Evolutionary conservation across 768 basidiomycete species (phyloP), one percentile per base, ranked within the genome.

Genomic region (Gautieria morchelliformis): DNA sequence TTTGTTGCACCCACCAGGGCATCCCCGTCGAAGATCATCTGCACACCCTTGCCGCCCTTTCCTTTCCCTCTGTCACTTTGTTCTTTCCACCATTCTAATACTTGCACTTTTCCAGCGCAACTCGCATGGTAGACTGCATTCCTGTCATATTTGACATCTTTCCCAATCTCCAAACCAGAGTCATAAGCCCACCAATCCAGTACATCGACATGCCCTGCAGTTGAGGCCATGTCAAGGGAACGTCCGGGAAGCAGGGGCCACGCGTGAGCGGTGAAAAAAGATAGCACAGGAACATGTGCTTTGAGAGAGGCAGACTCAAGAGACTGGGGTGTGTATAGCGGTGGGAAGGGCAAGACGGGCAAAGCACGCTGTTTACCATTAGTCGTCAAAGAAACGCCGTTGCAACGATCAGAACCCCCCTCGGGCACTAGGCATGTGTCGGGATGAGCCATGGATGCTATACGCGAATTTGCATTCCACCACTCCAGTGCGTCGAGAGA

Each of bases 191-290:
- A 93, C 89, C 90, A 93, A 67, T 87, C 87, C 39, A 93, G 78
- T 2, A 82, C 84, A 19, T 79, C 75, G 40, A 88, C 82, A 63
- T 88, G 79, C 1, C 88, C 88, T 7, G 87, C 84, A 17, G 80
- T 85, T 64, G 84, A 85, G 12, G 91, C 90, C 76, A 83, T 82
- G 66, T 93, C 90, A 81, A 93, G 87, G 20, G 84, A 86, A 40
- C 87, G 83, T 3, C 90, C 90, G 22, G 91, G 81, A 68, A 89
- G 90, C 62, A 93, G 80, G 11, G 81, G 78, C 90, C 90, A 93
- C 15, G 46, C 27, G 37, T 50, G 56, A 15, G 9, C 14, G 15
- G 35, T 32, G 33, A 57, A 57, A 22, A 57, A 57, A 37, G 87
- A 83, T 44, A 93, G 78, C 5, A 89, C 83, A 4, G 77, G 72